Conservation (phyloP, 495 filamentous ascomycete species). For the Tuber borchii region DNA sequence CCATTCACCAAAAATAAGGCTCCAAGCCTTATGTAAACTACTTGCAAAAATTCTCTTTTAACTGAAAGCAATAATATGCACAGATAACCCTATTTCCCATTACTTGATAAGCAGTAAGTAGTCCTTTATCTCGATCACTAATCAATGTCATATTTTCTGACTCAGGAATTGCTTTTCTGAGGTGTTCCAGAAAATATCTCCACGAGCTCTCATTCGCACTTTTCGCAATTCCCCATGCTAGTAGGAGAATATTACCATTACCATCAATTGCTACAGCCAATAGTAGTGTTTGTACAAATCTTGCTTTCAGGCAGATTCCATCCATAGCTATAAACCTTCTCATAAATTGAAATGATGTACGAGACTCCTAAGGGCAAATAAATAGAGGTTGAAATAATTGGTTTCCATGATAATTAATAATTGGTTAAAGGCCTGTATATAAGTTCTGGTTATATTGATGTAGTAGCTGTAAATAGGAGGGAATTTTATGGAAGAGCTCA, state of each 20-base stretch:
- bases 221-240: constrained; percentile 20
- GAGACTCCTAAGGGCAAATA: not conserved
- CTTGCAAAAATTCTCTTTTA: constrained; percentile 9
- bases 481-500: constrained; percentile 10
- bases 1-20: constrained; percentile 10
- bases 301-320: constrained; percentile 12
- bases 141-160: constrained; percentile 1
- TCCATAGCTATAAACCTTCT: not conserved
- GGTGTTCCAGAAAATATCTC: constrained; percentile 13
- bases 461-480: constrained; percentile 21
- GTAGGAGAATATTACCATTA: constrained; percentile 12
- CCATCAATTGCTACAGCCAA: constrained; percentile 19
- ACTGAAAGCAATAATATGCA: constrained; percentile 8
- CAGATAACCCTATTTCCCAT: not conserved
- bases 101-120: constrained; percentile 10
- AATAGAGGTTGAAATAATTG: not conserved
- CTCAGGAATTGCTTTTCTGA: constrained; percentile 9
- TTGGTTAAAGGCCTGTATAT: not conserved
- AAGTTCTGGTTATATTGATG: not conserved
- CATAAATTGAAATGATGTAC: not conserved
- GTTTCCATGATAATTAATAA: not conserved
- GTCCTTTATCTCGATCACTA: constrained; percentile 6
- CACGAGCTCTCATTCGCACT: constrained; percentile 16
- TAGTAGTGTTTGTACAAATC: constrained; percentile 18
- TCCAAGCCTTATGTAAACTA: not conserved